Evolutionary conservation across 192 early-diverging fungal genomes (phyloP), one percentile per base, ranked within the genome.

Genomic region (Umbelopsis isabellina): DNA sequence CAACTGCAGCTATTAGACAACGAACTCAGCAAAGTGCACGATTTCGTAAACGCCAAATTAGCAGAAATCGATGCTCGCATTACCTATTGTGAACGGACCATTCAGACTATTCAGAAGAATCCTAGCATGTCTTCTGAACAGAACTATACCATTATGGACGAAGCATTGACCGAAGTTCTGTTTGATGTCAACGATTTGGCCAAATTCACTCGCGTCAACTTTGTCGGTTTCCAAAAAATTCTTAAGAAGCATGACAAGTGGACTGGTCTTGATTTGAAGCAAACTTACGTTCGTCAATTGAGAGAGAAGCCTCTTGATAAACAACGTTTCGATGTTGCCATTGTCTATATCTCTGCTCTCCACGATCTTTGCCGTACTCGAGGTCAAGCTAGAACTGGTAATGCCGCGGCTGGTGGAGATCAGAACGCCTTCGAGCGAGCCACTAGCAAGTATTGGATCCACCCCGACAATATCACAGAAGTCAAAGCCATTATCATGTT

Each of bases 181-280:
- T 83, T 86, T 71, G 93, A 92, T 64, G 86, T 93, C 20, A 92
- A 93, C 68, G 90, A 94, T 74, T 79, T 94, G 49, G 88, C 91
- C 65, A 92, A 91, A 75, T 94, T 89, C 66, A 88, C 87, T n/a
- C 84, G 93, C 4, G 82, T 92, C 72, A 94, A 94, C 82, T 94
- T 90, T 73, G 90, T 89, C n/a, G 93, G 90, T 22, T 93, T 94
- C 70, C 85, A 90, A 67, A 91, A 97, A 85, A 98, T 98, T 74
- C 83, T 99, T 73, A 99, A 99, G 82, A 99, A 99, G 81, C 97
- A 99, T 75, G 97, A 99, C 79, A 95, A 95, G 75, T 91, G 93
- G 80, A 93, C 95, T 25, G 76, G 74, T 13, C 91, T 88, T 71
- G 78, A 86, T 45, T 79, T 99, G 44, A 83, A 92, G 79, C 87